Evolutionary conservation across 495 filamentous ascomycete species (phyloP).

Genomic region (Penicillium diatomitis): DNA sequence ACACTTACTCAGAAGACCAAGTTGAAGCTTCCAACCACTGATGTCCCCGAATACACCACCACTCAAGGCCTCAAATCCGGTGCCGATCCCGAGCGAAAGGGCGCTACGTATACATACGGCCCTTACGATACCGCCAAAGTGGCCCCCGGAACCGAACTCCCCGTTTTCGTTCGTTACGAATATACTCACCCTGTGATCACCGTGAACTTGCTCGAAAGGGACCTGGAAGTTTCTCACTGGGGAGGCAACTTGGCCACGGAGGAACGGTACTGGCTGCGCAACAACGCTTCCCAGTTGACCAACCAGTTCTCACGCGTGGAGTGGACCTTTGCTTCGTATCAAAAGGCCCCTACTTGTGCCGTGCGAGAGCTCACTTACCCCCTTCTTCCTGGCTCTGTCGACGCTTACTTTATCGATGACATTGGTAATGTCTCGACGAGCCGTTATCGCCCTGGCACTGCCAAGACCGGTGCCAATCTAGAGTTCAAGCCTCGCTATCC

Average conservation of each 20-base stretch:
- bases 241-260: slow-evolving; percentile 92
- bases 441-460: slow-evolving; percentile 65
- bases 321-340: slow-evolving; percentile 65
- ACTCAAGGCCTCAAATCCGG: slow-evolving; percentile 54
- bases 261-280: slow-evolving; percentile 83
- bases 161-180: slow-evolving; percentile 78
- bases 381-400: slow-evolving; percentile 62
- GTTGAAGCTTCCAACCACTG: slow-evolving; percentile 71
- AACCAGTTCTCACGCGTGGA: slow-evolving; percentile 80
- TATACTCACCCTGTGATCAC: slow-evolving; percentile 88
- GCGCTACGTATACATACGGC: slow-evolving; percentile 83
- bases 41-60: slow-evolving; percentile 76
- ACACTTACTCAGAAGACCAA: slow-evolving; percentile 94
- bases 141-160: slow-evolving; percentile 61
- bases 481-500: slow-evolving; percentile 91
- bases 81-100: slow-evolving; percentile 73
- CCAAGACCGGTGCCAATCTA: slow-evolving; percentile 63
- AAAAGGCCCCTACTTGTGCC: slow-evolving; percentile 63
- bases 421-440: slow-evolving; percentile 97
- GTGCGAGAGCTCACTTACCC: slow-evolving; percentile 76
- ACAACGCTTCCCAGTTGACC: slow-evolving; percentile 74
- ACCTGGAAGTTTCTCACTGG: slow-evolving; percentile 95
- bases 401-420: slow-evolving; percentile 92
- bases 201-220: slow-evolving; percentile 66
- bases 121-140: slow-evolving; percentile 63